Evolutionary conservation across 768 basidiomycete species (phyloP).

Genomic region (Mrakia gelida): DNA sequence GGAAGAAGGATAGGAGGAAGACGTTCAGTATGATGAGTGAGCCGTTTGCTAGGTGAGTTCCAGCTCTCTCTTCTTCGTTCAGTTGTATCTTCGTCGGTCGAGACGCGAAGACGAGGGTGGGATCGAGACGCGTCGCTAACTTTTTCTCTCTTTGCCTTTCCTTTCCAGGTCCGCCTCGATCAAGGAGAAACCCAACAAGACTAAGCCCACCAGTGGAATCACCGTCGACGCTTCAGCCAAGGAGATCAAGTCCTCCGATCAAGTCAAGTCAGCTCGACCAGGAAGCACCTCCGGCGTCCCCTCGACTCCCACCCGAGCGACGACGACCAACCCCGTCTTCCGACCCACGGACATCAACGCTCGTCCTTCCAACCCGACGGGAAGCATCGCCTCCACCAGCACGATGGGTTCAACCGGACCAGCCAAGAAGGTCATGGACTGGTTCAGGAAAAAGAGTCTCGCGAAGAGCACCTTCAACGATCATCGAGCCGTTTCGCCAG

Average conservation of each 20-base stretch:
- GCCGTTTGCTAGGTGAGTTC: slow-evolving; percentile 55
- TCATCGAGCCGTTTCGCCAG: slow-evolving; percentile 13
- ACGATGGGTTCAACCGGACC: slow-evolving; percentile 42
- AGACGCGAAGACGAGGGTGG: no score
- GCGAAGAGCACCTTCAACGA: slow-evolving; percentile 6
- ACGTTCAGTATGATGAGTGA: slow-evolving; percentile 85
- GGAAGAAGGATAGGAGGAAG: slow-evolving; percentile 55
- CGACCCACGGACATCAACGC: neutral
- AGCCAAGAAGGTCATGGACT: slow-evolving; percentile 95
- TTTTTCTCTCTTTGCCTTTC: neutral
- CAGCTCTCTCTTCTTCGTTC: neutral
- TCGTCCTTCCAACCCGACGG: slow-evolving; percentile 19
- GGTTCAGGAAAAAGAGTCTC: slow-evolving; percentile 64
- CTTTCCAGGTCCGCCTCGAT: neutral
- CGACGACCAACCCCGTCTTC: slow-evolving; percentile 34
- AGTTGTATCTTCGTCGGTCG: no score
- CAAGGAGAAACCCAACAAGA: slow-evolving; percentile 25
- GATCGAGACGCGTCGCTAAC: neutral
- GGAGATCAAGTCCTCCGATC: slow-evolving; percentile 11
- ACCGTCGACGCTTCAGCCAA: slow-evolving; percentile 22
- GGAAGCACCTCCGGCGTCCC: slow-evolving; percentile 48
- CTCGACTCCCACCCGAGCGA: slow-evolving; percentile 40
- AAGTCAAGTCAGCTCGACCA: slow-evolving; percentile 58
- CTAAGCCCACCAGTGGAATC: slow-evolving; percentile 26
- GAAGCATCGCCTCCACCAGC: slow-evolving; percentile 28